Conservation (phyloP, 2,329 filamentous ascomycete genomes). For the Metarhizium guizhouense region DNA sequence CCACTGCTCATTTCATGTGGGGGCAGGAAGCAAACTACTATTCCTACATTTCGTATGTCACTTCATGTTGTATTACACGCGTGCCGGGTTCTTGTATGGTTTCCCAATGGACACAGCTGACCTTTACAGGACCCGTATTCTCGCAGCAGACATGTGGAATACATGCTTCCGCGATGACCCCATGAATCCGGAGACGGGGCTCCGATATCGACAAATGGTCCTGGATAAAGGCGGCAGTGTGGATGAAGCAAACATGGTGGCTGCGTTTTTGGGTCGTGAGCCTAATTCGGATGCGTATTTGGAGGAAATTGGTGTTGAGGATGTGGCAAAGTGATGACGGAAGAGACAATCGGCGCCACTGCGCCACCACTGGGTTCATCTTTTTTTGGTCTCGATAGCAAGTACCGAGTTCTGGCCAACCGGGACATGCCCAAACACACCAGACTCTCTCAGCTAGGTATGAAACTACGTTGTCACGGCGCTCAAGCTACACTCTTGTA, state of each 20-base stretch:
- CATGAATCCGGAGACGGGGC: not conserved
- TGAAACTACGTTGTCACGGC: too few species aligned
- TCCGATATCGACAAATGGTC: not conserved
- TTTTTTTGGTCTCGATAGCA: too few species aligned
- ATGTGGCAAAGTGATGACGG: not conserved
- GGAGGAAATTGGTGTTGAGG: not conserved
- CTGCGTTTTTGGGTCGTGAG: conserved; percentile 1
- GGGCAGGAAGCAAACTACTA: conserved; percentile 4
- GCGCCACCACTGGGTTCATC: too few species aligned
- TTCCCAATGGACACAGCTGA: not conserved
- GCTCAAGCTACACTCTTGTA: too few species aligned
- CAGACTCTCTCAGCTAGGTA: not conserved
- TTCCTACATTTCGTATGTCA: conserved; percentile 2
- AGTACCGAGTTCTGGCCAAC: too few species aligned
- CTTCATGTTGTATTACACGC: not conserved
- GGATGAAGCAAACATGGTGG: not conserved
- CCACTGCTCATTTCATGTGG: not conserved
- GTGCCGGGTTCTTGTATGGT: not conserved
- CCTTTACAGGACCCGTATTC: not conserved
- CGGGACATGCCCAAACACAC: not conserved
- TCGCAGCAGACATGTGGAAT: conserved; percentile 3
- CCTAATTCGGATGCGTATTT: conserved; percentile 1
- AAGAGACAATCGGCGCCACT: not conserved
- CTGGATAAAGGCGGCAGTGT: conserved; percentile 4
- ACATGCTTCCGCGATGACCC: not conserved